A percentile compares a stretch with the other conserved stretches of the same genome.
Conservation (phyloP, 257 asterid species). For the Solanum chiquidenum region DNA sequence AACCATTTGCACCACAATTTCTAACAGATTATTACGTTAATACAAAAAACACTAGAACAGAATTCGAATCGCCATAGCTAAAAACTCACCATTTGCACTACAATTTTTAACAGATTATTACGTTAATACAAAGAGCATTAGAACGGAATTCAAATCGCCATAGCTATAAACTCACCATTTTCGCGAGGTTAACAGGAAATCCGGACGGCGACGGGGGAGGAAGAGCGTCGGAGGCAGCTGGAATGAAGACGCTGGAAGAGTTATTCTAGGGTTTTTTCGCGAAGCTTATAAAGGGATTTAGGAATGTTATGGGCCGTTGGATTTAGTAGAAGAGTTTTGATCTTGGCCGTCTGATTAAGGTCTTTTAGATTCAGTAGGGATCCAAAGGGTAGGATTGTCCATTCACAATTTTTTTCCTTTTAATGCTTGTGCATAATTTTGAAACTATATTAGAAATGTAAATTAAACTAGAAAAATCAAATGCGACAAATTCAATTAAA, state of each 20-base stretch:
- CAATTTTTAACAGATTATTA: background rate
- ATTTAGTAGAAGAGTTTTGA: background rate
- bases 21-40: background rate
- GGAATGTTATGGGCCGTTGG: background rate
- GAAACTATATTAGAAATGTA: too few species aligned
- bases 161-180: background rate
- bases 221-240: background rate
- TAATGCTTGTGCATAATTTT: too few species aligned
- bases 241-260: background rate
- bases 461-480: too few species aligned
- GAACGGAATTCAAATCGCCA: background rate
- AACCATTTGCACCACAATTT: background rate
- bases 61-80: background rate
- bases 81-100: background rate
- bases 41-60: background rate
- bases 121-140: background rate
- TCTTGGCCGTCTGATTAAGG: background rate
- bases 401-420: background rate
- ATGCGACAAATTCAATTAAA: too few species aligned
- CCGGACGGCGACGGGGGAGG: background rate
- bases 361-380: too few species aligned
- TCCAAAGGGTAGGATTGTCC: background rate
- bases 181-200: background rate
- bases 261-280: background rate
- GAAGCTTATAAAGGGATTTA: background rate